A percentile compares a stretch with the other conserved stretches of the same genome.
Conservation (phyloP, 164 flowering plant genomes). For the Aristolochia californica region DNA sequence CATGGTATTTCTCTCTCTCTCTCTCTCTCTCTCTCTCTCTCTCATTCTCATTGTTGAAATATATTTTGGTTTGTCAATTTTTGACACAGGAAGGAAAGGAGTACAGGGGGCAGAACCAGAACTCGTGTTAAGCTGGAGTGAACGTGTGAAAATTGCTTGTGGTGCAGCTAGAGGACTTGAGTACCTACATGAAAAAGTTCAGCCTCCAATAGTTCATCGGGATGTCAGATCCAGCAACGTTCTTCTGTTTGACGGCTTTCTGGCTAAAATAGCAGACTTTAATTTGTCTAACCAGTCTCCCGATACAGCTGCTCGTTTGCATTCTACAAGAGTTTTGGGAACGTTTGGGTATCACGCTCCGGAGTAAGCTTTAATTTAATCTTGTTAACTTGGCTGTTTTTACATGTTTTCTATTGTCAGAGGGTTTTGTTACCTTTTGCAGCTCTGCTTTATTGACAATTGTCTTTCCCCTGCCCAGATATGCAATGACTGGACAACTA, state of each 20-base stretch:
- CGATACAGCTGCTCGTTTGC: constrained; percentile 43
- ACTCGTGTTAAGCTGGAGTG: constrained; percentile 39
- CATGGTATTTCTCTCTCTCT: constrained; percentile 7
- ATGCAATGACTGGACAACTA: constrained; percentile 41
- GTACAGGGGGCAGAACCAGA: constrained; percentile 50
- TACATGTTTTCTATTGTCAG: too few relatives aligned
- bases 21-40: not conserved
- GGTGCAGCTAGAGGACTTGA: constrained; percentile 52
- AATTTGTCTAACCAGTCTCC: constrained; percentile 42
- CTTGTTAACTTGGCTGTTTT: not conserved
- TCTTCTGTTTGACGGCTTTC: constrained; percentile 36
- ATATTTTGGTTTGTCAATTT: not conserved
- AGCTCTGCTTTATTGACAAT: not conserved
- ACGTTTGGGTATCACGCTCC: constrained; percentile 61
- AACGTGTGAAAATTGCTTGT: constrained; percentile 38
- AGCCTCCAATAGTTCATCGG: constrained; percentile 35
- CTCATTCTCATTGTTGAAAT: not conserved
- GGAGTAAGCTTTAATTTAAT: constrained; percentile 20
- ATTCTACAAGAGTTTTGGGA: constrained; percentile 49
- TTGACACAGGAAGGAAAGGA: constrained; percentile 38
- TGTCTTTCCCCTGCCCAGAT: constrained; percentile 15
- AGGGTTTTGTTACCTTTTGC: not conserved
- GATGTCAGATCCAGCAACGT: constrained; percentile 53
- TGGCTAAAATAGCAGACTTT: constrained; percentile 42
- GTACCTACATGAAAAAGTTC: constrained; percentile 43